Evolutionary conservation across 2,329 filamentous ascomycete species (phyloP), one percentile per base, ranked within the genome.

Genomic region (Onygenales sp.): DNA sequence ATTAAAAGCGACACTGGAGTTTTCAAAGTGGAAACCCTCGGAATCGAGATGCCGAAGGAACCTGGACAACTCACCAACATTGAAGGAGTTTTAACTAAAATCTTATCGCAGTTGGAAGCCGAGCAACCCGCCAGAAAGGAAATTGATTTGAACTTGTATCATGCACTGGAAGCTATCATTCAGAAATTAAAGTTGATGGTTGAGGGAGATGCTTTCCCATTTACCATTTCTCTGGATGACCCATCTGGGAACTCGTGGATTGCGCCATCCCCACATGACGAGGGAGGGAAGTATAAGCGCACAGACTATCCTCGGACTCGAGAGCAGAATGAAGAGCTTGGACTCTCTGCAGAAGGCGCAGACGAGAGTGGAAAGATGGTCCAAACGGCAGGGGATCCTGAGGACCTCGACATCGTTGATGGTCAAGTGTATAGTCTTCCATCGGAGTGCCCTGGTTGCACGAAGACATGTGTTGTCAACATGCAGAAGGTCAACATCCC

Each of bases 401-500:
- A 80, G 3, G 81, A 86, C 43, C 85, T 88, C 33, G 86, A 95
- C n/a, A 93, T 97, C 62, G 79, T 93, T 47, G 88, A 94, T 58
- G 87, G 95, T 67, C 86, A 95, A 69, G 87, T 96, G 32, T 97
- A 97, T 75, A 85, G 84, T 55, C 93, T 98, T 73, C 92, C 92
- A 2, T 86, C 91, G 6, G 87, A 84, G 54, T 98, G 93, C 70
- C 93, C 93, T 0, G 92, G 88, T 57, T 98, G 93, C 76, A 84
- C 85, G 65, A 87, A 87, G 70, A 75, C 83, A 4, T 96, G 91
- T 72, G 83, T 84, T 3, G 95, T 94, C 8, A 91, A 95, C 71
- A 96, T 96, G 89, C 95, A 96, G 77, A 95, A 95, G 85, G 89
- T 97, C 54, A 89, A 95, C 64, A 96, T 98, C 57, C 93, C 93